A percentile compares a stretch with the other conserved stretches of the same genome.
Evolutionary conservation across 1,139 yeast genomes (phyloP).

Genomic region (Kodamaea sp.): DNA sequence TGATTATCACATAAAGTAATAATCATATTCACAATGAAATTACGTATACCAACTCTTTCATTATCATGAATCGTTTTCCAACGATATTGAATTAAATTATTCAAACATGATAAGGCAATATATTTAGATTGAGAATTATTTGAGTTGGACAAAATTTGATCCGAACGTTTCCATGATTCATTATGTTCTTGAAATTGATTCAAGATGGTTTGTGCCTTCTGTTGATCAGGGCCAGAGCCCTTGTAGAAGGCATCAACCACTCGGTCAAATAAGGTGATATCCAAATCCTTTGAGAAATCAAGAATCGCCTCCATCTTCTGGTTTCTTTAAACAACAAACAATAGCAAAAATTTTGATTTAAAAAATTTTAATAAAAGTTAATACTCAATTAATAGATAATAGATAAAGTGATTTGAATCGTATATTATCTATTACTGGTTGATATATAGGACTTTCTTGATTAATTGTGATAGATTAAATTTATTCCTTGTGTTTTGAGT

Average conservation of each 20-base stretch:
- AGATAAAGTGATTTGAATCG: too few relatives aligned
- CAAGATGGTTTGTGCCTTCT: constrained; percentile 76
- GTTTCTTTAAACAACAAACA: not conserved
- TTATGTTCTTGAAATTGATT: constrained; percentile 92
- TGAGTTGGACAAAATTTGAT: constrained; percentile 77
- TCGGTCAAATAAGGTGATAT: constrained; percentile 73
- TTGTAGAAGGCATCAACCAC: constrained; percentile 85
- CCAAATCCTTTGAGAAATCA: constrained; percentile 82
- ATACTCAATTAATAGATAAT: not conserved
- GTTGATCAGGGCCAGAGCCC: constrained; percentile 78
- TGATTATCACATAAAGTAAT: constrained; percentile 88
- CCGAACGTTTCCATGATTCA: constrained; percentile 95
- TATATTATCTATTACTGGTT: too few relatives aligned
- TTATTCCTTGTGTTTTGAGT: too few relatives aligned
- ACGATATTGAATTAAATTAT: constrained; percentile 81
- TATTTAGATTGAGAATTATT: constrained; percentile 83
- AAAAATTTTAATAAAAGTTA: not conserved
- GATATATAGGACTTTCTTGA: too few relatives aligned
- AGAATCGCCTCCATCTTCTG: constrained; percentile 74
- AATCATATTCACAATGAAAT: constrained; percentile 90
- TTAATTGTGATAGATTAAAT: too few relatives aligned
- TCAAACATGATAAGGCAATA: constrained; percentile 86
- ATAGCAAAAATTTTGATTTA: constrained; percentile 1
- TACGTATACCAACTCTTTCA: constrained; percentile 85
- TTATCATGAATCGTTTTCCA: constrained; percentile 92